phyloP scores from a whole-genome alignment of 495 filamentous ascomycete species.

The Penicillium diatomitis region DNA sequence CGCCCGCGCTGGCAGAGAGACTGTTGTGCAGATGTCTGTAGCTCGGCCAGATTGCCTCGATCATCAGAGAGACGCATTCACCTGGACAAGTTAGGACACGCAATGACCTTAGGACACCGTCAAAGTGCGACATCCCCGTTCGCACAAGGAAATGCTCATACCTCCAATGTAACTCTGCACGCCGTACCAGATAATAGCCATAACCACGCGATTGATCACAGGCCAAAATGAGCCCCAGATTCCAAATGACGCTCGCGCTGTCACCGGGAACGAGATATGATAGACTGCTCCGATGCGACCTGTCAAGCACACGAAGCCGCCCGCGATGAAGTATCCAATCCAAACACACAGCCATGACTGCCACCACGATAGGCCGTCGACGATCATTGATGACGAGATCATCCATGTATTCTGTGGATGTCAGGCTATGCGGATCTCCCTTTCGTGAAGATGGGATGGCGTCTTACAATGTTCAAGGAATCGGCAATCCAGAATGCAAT shows the following conservation, averaged over 20 bases:
- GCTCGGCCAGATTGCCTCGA: slow-evolving; percentile 68
- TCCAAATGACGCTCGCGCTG: slow-evolving; percentile 66
- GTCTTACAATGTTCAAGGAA: slow-evolving; percentile 77
- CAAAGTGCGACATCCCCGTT: neutral
- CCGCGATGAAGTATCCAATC: slow-evolving; percentile 75
- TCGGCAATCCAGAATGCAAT: slow-evolving; percentile 90
- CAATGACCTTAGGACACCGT: neutral
- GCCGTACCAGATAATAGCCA: slow-evolving; percentile 73
- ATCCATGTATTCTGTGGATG: slow-evolving; percentile 80
- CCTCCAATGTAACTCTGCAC: slow-evolving; percentile 81
- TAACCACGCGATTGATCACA: slow-evolving; percentile 79
- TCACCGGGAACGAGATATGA: slow-evolving; percentile 81
- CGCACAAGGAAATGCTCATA: slow-evolving; percentile 10
- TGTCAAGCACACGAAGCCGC: slow-evolving; percentile 62
- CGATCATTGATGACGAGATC: slow-evolving; percentile 80
- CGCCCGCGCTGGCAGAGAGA: slow-evolving; percentile 56
- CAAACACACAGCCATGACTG: slow-evolving; percentile 86
- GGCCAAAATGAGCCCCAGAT: slow-evolving; percentile 88
- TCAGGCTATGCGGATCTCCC: slow-evolving; percentile 4
- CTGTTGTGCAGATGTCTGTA: slow-evolving; percentile 58
- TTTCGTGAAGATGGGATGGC: neutral
- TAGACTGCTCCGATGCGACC: slow-evolving; percentile 87
- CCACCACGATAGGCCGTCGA: slow-evolving; percentile 82
- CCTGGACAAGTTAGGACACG: slow-evolving; percentile 22
- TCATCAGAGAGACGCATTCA: slow-evolving; percentile 73